phyloP scores from a whole-genome alignment of 306 rosid species.

The Chamaecrista fasciculata region DNA sequence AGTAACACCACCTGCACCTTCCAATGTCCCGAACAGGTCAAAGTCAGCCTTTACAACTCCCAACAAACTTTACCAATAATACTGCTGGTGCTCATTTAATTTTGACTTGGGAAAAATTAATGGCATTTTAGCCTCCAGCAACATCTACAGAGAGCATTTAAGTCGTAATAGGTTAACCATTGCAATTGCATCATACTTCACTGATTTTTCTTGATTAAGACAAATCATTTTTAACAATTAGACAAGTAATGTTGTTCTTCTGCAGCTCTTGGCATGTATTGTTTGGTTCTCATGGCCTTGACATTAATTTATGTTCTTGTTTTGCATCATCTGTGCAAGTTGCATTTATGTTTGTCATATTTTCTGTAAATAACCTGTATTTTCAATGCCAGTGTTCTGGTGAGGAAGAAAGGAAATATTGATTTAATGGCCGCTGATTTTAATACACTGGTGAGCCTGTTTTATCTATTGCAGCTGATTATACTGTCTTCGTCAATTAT shows the following conservation, averaged over 20 bases:
- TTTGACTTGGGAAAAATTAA: neutral
- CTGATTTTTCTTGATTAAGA: neutral
- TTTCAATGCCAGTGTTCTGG: conserved; percentile 52
- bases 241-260: neutral
- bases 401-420: conserved; percentile 58
- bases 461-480: conserved; percentile 11
- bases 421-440: conserved; percentile 61
- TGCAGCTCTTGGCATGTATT: neutral
- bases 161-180: neutral
- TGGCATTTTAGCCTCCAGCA: neutral
- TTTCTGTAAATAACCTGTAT: conserved; percentile 5
- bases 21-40: neutral
- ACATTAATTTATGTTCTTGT: neutral
- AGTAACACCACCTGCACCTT: neutral
- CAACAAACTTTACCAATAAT: neutral
- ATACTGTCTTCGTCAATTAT: neutral
- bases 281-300: neutral
- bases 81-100: neutral
- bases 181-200: neutral
- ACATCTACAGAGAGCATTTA: neutral
- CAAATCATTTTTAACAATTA: neutral
- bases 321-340: neutral
- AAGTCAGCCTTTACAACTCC: neutral
- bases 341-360: neutral
- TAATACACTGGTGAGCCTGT: conserved; percentile 51